These are phyloP conservation scores for Achlya hypogyna DNA, from an alignment of 352 stramenopile species.

Conservation along the genomic window DNA sequence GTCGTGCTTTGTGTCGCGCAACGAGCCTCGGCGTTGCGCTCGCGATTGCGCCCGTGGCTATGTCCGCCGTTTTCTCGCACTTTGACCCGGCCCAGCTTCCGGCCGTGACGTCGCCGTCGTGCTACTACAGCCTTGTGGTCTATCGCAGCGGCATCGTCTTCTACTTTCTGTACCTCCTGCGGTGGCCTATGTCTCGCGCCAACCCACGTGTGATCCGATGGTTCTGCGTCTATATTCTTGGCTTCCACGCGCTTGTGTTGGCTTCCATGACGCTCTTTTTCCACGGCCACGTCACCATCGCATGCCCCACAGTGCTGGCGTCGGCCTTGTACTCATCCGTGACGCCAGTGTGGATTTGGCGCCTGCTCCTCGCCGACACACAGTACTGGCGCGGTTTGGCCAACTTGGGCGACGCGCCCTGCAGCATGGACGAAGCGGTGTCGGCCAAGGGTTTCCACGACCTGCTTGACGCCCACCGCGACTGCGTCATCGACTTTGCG, in stretches of 20 bases:
- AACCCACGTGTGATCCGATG: conserved; percentile 27
- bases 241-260: conserved; percentile 25
- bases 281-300: conserved; percentile 29
- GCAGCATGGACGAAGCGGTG: conserved; percentile 35
- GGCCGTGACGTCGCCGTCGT: neutral
- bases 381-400: conserved; percentile 61
- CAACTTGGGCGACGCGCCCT: conserved; percentile 32
- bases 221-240: conserved; percentile 24
- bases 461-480: conserved; percentile 51
- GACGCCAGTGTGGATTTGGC: conserved; percentile 57
- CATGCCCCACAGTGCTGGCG: conserved; percentile 29
- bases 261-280: conserved; percentile 14
- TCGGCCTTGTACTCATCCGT: conserved; percentile 42
- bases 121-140: neutral
- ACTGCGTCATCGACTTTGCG: conserved; percentile 55
- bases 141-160: conserved; percentile 22
- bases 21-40: conserved; percentile 13
- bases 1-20: conserved; percentile 4
- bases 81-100: neutral
- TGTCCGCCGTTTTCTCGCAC: neutral
- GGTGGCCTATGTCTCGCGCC: conserved; percentile 6
- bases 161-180: conserved; percentile 22
- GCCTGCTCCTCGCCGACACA: conserved; percentile 61
- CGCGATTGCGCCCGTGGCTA: neutral
- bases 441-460: conserved; percentile 51